Base-by-base conservation (phyloP, 1,284 basidiomycete species). In the Vanrija sp. region DNA sequence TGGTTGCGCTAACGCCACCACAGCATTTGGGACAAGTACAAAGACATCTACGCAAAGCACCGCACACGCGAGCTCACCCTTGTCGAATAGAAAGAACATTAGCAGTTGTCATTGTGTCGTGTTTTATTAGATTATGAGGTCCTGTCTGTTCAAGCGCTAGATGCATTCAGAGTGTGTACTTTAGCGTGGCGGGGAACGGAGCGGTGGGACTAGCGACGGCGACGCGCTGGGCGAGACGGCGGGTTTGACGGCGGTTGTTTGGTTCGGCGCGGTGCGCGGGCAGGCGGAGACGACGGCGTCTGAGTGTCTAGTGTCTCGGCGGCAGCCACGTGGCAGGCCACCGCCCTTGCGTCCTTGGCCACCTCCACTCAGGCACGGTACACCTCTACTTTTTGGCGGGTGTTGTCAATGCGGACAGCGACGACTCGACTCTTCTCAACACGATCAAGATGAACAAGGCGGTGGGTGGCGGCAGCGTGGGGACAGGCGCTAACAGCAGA, bases 1-100 rank as follows among this genome's bases (percentile, higher is more conserved):
- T 18, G 38, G 42, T 21, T 25, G 6, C 28, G 28, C 28, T 91
- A 28, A 28, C 28, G 7, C 6, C 28, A 28, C 28, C 10, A 10
- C 28, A 28, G 28, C 50, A 94, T 96, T 64, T 97, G 93, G 93
- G 83, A 97, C 70, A 85, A 86, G 21, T 93, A 97, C 80, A 96
- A 96, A 58, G 76, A 78, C 52, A 60, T 78, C 10, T 78, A 78
- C 52, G 77, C 77, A 8, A 66, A 72, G 51, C 69, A 76, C 51
- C 60, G 77, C 29, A 77, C 75, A 12, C 73, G 73, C 46, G 77
- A 78, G 55, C 59, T 78, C 52, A 74, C 72, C 10, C 49, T 78
- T 16, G 72, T 78, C 1, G 75, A 74, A 44, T 77, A 52, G 46
- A 38, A 34, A 28, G 28, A 6, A 28, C 28, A 28, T 28, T 28